These are phyloP conservation scores for Spatholobus suberectus DNA, from an alignment of 306 rosid species.

Conservation along the genomic window DNA sequence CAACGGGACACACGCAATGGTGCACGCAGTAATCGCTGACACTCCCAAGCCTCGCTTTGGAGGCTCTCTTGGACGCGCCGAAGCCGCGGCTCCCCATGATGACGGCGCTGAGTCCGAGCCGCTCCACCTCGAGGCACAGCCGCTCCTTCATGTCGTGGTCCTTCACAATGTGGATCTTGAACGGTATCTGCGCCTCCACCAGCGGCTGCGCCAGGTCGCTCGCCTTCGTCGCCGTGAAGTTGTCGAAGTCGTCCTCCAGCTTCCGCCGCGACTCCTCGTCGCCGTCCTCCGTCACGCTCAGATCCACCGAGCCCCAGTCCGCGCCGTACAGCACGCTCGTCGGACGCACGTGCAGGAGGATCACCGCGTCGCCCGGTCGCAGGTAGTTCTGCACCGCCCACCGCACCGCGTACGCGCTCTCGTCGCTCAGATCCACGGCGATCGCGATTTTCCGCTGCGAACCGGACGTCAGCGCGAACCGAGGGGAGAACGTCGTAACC, in stretches of 20 bases:
- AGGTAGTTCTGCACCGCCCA: constrained; percentile 93
- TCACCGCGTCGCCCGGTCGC: constrained; percentile 81
- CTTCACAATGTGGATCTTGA: constrained; percentile 84
- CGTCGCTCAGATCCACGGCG: constrained; percentile 93
- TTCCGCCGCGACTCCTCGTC: constrained; percentile 61
- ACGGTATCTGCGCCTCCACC: constrained; percentile 75
- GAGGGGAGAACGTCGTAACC: constrained; percentile 43
- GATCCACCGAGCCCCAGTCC: constrained; percentile 81
- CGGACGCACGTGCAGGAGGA: constrained; percentile 92
- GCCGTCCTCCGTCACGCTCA: not conserved
- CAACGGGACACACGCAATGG: constrained; percentile 92
- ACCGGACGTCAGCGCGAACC: constrained; percentile 39
- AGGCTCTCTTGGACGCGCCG: constrained; percentile 66
- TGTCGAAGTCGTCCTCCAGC: constrained; percentile 77
- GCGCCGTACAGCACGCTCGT: constrained; percentile 90
- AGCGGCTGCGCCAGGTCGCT: constrained; percentile 70
- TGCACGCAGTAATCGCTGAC: constrained; percentile 90
- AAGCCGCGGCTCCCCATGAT: constrained; percentile 95
- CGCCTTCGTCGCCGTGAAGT: constrained; percentile 71
- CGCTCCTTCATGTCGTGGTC: constrained; percentile 96
- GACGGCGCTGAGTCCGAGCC: constrained; percentile 85
- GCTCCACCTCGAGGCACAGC: constrained; percentile 93
- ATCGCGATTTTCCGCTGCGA: constrained; percentile 82
- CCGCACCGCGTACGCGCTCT: constrained; percentile 89
- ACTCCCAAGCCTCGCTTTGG: constrained; percentile 75